Evolutionary conservation across 768 basidiomycete species (phyloP), one percentile per base, ranked within the genome.

Genomic region (Mycena olivaceomarginata): DNA sequence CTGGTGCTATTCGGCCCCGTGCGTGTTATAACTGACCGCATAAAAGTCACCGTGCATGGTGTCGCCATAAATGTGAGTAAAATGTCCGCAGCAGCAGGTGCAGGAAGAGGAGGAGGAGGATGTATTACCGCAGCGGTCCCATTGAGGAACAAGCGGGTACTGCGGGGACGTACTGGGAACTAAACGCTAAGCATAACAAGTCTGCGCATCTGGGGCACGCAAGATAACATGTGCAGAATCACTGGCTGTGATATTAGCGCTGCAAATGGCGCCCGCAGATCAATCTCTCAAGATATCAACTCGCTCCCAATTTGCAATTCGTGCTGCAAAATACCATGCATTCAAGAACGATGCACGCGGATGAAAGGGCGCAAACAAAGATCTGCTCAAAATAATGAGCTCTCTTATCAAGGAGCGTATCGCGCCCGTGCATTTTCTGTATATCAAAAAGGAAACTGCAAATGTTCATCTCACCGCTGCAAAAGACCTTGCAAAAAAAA

Each of bases 361-460:
- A 2, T 77, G 77, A 72, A 59, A 37, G 31, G 45, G 67, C 39
- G 5, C 45, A 13, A 77, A 77, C 18, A 68, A 68, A 9, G 77
- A 77, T 18, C 10, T 77, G 9, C 41, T 77, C 8, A 70, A 73
- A 41, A 46, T 71, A 1, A 6, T 74, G 56, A 45, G 18, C 13
- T 5, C 1, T 2, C 25, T 64, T 1, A 60, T 75, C 8, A 64
- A 59, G 6, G 51, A 65, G 10, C 62, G 64, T 2, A n/a, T 43
- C 0, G 69, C 74, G 0, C 74, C 74, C 1, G 41, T 75, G 0
- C 68, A 75, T 18, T 75, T 75, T 56, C 0, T 59, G 10, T 56
- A 75, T 9, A 45, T 75, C 48, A 65, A 64, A 39, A 75, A 66
- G 51, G 4, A 0, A 7, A 22, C 18, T 10, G 13, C 5, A 0